Conservation (phyloP, 176 grass and related monocot species). For the Oryza meridionalis region DNA sequence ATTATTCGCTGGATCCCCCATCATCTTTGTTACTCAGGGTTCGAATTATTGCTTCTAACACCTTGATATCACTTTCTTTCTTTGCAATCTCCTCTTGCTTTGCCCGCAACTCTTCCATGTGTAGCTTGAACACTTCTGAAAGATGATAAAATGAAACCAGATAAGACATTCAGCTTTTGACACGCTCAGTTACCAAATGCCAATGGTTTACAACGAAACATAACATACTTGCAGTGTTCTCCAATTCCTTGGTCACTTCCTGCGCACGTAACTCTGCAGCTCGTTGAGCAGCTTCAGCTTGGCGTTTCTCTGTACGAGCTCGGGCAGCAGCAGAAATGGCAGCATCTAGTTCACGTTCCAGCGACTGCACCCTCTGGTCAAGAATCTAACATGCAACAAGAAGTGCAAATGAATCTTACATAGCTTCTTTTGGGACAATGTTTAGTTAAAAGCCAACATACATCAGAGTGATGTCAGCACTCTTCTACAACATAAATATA, state of each 20-base stretch:
- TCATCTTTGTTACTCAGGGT: constrained; percentile 80
- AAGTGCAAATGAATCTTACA: background rate
- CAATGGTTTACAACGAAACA: background rate
- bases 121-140: constrained; percentile 83
- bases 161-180: constrained; percentile 1
- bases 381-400: constrained; percentile 52
- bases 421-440: background rate
- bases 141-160: constrained; percentile 13
- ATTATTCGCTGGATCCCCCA: constrained; percentile 54
- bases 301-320: constrained; percentile 88
- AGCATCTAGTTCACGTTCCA: constrained; percentile 92
- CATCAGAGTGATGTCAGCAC: background rate
- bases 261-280: constrained; percentile 64
- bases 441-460: background rate
- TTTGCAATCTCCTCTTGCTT: constrained; percentile 95
- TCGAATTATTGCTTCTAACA: constrained; percentile 93
- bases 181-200: background rate
- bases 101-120: constrained; percentile 88
- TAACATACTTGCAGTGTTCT: constrained; percentile 91
- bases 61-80: constrained; percentile 88
- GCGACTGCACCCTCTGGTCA: constrained; percentile 84
- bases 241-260: constrained; percentile 85
- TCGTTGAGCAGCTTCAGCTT: constrained; percentile 82
- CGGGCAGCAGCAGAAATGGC: constrained; percentile 85
- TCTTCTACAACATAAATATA: background rate